Percentiles rank a stretch among this genome's conserved stretches.
phyloP scores from a whole-genome alignment of 2,329 filamentous ascomycete species.

The Paraconiothyrium brasiliense region DNA sequence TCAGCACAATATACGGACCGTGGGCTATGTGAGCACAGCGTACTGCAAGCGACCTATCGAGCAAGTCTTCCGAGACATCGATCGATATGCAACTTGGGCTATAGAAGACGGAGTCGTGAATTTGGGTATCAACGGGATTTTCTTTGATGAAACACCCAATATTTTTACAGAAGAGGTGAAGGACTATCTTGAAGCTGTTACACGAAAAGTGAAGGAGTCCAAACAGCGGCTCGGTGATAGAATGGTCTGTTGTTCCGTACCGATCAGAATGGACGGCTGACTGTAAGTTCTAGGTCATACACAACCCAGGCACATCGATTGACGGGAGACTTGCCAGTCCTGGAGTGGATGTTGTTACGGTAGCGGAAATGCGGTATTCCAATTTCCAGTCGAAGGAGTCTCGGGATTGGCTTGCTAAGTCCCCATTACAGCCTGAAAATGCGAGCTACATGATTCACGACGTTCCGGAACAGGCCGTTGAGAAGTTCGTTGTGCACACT shows the following conservation, averaged over 20 bases:
- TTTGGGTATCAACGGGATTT: constrained; percentile 58
- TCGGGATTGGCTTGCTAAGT: constrained; percentile 37
- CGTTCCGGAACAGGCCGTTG: constrained; percentile 28
- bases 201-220: constrained; percentile 22
- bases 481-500: constrained; percentile 19
- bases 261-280: not conserved
- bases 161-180: constrained; percentile 27
- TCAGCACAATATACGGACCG: constrained; percentile 57
- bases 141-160: constrained; percentile 61
- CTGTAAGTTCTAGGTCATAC: constrained; percentile 30
- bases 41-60: constrained; percentile 51
- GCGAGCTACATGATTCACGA: constrained; percentile 41
- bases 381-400: constrained; percentile 30
- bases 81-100: constrained; percentile 57
- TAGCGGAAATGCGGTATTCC: constrained; percentile 34
- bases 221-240: constrained; percentile 19
- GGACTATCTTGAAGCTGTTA: constrained; percentile 32
- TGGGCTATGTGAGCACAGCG: constrained; percentile 62
- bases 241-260: constrained; percentile 21
- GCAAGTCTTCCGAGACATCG: constrained; percentile 51
- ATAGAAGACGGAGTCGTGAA: constrained; percentile 34
- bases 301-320: constrained; percentile 42
- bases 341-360: constrained; percentile 38
- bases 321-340: constrained; percentile 30
- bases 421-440: constrained; percentile 30